Conservation (phyloP, 2,329 filamentous ascomycete genomes). For the Blumeriella jaapii region DNA sequence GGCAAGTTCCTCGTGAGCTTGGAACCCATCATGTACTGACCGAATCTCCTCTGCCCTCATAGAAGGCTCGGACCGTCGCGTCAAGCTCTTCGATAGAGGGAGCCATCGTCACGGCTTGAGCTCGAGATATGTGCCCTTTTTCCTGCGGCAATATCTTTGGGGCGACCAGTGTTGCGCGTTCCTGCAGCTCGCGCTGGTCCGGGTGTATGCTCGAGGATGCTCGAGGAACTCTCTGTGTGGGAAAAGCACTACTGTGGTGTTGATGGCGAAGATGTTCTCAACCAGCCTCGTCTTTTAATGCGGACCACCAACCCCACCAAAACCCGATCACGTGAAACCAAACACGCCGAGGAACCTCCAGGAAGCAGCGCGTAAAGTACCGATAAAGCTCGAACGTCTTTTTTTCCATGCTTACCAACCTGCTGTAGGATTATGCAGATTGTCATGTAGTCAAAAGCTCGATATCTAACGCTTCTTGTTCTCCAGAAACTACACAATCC, state of each 20-base stretch:
- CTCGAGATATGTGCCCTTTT: slow-evolving; percentile 16
- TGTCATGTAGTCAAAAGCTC: too few relatives aligned
- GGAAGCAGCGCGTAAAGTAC: too few relatives aligned
- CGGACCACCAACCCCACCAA: too few relatives aligned
- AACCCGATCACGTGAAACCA: neutral
- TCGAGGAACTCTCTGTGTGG: too few relatives aligned
- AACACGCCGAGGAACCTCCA: neutral
- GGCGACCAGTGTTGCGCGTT: slow-evolving; percentile 10
- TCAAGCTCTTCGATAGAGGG: slow-evolving; percentile 87
- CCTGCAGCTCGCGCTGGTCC: slow-evolving; percentile 22
- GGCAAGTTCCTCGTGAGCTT: neutral
- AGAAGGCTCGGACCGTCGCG: slow-evolving; percentile 91
- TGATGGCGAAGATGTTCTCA: slow-evolving; percentile 11
- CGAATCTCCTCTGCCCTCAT: slow-evolving; percentile 89
- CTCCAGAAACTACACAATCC: too few relatives aligned
- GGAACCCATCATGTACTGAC: slow-evolving; percentile 39
- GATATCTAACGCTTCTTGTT: too few relatives aligned
- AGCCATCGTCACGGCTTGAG: slow-evolving; percentile 41
- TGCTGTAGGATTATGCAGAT: too few relatives aligned
- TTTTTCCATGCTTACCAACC: too few relatives aligned
- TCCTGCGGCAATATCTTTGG: slow-evolving; percentile 16
- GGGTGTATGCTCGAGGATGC: too few relatives aligned
- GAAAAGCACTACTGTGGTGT: too few relatives aligned
- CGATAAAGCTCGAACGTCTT: too few relatives aligned
- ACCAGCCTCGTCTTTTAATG: slow-evolving; percentile 15